Conservation (phyloP, 345 rosid species). For the Passiflora organensis region DNA sequence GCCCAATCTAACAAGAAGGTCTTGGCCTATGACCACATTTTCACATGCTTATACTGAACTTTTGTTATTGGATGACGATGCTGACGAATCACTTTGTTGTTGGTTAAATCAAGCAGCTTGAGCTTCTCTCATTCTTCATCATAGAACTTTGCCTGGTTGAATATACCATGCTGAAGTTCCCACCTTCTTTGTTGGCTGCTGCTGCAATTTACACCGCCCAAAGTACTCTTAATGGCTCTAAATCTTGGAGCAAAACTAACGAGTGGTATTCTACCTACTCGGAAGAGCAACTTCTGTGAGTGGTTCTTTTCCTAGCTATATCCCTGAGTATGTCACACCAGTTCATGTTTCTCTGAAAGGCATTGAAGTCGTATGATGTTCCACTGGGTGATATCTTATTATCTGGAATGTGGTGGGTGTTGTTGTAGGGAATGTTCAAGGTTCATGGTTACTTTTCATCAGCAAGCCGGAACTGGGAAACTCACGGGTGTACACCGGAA, state of each 20-base stretch:
- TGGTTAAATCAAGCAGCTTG: conserved; percentile 46
- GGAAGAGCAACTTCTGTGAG: conserved; percentile 50
- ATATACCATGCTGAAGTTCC: conserved; percentile 55
- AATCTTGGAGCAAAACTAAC: conserved; percentile 50
- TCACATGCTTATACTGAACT: not conserved
- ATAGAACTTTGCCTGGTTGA: conserved; percentile 70
- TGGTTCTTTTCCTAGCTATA: not conserved
- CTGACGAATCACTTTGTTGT: not conserved
- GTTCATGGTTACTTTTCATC: conserved; percentile 70
- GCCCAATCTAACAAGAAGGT: conserved; percentile 83
- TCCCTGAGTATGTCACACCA: too few species aligned
- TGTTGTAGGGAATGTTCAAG: conserved; percentile 82
- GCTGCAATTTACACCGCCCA: conserved; percentile 68
- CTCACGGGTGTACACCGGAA: conserved; percentile 77
- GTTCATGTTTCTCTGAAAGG: not conserved
- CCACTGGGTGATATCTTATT: not conserved
- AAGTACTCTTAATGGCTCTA: conserved; percentile 35
- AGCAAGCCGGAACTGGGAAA: conserved; percentile 73
- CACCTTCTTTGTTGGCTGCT: conserved; percentile 57
- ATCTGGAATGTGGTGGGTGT: conserved; percentile 36
- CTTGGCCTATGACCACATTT: conserved; percentile 24
- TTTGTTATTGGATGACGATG: not conserved
- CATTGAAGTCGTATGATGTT: not conserved
- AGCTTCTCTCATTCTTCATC: conserved; percentile 65
- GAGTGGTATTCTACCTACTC: conserved; percentile 52